Evolutionary conservation across 2,329 filamentous ascomycete species (phyloP), one percentile per base, ranked within the genome.

Genomic region (Albophoma yamanashiensis): DNA sequence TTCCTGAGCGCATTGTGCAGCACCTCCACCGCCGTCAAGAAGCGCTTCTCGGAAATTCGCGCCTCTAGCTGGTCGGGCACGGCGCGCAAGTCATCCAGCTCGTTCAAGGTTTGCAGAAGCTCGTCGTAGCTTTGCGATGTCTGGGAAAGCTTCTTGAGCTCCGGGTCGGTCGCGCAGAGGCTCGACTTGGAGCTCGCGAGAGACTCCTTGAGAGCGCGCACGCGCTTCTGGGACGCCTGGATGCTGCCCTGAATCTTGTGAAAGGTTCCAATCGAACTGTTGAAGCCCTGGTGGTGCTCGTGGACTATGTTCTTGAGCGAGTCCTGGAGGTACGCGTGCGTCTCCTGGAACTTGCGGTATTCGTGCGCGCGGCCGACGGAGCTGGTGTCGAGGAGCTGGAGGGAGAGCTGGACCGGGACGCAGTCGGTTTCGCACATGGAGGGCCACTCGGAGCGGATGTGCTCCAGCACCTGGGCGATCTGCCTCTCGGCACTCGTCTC

Each of bases 241-340:
- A 99, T 94, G 74, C 91, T 96, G 58, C 87, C 86, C 73, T 99
- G 94, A 63, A 99, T 99, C 75, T 96, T 97, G 79, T 99, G 95
- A 71, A 97, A 99, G 25, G 93, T 97, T 73, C 93, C 94, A 64
- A 99, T 97, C 57, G 93, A 97, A 74, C 91, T 96, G 76, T 97
- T 99, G 82, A 99, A 99, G 55, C 94, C 95, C 74, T 99, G 94
- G 70, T 99, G 93, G 71, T 99, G 93, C 76, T 99, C 93, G 73
- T 99, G 96, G 34, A 99, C 94, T 67, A 99, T 96, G 40, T 87
- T 86, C 74, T 96, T 97, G 60, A 99, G 80, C 12, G 93, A 92
- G 67, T 89, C 88, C 71, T 99, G 92, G n/a, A 99, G 83, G 71
- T 94, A 91, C 64, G 86, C 81, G 72, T 97, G 91, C 55, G 91